Evolutionary conservation across 2,329 filamentous ascomycete species (phyloP).

Genomic region (Penicillium psychrosexuale): DNA sequence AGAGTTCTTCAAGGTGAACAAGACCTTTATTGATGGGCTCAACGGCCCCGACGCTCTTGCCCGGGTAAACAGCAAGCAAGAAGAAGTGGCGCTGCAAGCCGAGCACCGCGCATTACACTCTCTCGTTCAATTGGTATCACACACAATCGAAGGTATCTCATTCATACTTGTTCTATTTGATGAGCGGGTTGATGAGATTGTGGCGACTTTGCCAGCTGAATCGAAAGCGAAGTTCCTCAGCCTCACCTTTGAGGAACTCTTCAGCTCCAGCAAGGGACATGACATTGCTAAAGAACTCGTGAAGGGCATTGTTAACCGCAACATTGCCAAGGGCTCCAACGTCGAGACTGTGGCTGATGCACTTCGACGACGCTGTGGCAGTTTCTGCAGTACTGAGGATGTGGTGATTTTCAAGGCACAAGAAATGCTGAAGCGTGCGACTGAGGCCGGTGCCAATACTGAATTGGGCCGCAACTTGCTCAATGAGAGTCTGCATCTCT

Average conservation of each 20-base stretch:
- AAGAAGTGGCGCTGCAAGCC: constrained; percentile 86
- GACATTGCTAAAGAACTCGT: constrained; percentile 91
- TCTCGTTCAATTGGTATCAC: constrained; percentile 77
- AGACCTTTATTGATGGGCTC: constrained; percentile 85
- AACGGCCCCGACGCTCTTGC: constrained; percentile 86
- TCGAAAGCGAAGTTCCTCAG: constrained; percentile 67
- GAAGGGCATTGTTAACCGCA: constrained; percentile 96
- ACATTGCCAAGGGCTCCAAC: constrained; percentile 94
- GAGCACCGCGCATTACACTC: constrained; percentile 91
- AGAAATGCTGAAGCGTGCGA: constrained; percentile 85
- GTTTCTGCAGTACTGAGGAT: constrained; percentile 95
- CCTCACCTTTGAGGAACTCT: constrained; percentile 84
- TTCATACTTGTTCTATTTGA: constrained; percentile 95
- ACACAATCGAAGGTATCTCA: constrained; percentile 93
- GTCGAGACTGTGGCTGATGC: constrained; percentile 96
- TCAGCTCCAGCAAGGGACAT: constrained; percentile 73
- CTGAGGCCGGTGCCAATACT: constrained; percentile 70
- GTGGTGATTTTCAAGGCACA: constrained; percentile 98
- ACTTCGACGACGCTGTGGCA: constrained; percentile 86
- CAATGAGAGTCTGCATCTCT: constrained; percentile 83
- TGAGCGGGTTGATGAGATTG: constrained; percentile 85
- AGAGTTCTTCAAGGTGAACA: constrained; percentile 82
- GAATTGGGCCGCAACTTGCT: constrained; percentile 75
- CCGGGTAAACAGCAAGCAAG: constrained; percentile 74
- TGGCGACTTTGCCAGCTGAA: constrained; percentile 67